Percentiles rank a stretch among this genome's conserved stretches.
Conservation (phyloP, 306 rosid genomes). For the Gleditsia sinensis region DNA sequence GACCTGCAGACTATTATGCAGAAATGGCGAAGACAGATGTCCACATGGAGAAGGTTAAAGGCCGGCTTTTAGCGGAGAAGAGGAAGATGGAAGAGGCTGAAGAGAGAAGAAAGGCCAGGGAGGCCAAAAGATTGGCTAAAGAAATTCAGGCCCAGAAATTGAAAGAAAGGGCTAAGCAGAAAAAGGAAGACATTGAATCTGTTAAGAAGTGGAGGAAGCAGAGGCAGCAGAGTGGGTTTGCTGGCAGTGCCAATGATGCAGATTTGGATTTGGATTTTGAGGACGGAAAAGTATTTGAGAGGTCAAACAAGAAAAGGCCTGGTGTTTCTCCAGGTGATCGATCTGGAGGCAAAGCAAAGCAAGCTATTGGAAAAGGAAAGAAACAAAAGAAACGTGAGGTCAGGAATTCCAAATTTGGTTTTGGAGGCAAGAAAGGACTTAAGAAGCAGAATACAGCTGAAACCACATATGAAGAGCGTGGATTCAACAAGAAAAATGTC, state of each 20-base stretch:
- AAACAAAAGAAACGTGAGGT: conserved; percentile 55
- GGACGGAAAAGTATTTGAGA: conserved; percentile 74
- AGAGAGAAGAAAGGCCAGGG: conserved; percentile 86
- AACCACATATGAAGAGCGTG: conserved; percentile 54
- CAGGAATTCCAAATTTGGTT: conserved; percentile 74
- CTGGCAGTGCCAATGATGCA: conserved; percentile 52
- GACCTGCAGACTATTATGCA: conserved; percentile 84
- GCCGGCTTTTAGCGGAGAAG: conserved; percentile 71
- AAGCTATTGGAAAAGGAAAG: conserved; percentile 45
- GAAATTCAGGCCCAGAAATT: conserved; percentile 81
- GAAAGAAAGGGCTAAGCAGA: conserved; percentile 89
- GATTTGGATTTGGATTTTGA: conserved; percentile 56
- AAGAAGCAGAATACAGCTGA: conserved; percentile 76
- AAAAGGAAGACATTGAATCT: conserved; percentile 80
- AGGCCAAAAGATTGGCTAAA: conserved; percentile 71
- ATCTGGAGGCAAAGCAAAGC: conserved; percentile 71
- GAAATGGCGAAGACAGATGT: conserved; percentile 89
- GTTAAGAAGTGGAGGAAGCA: conserved; percentile 98
- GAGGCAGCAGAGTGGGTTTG: conserved; percentile 84
- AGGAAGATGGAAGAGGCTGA: conserved; percentile 83
- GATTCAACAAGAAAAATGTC: conserved; percentile 44
- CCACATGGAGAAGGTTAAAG: conserved; percentile 85
- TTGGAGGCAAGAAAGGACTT: conserved; percentile 72
- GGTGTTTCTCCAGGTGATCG: conserved; percentile 78
- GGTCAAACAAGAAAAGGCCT: conserved; percentile 70